Evolutionary conservation across 768 basidiomycete genomes (phyloP).

Genomic region (Leucogyrophana mollusca): DNA sequence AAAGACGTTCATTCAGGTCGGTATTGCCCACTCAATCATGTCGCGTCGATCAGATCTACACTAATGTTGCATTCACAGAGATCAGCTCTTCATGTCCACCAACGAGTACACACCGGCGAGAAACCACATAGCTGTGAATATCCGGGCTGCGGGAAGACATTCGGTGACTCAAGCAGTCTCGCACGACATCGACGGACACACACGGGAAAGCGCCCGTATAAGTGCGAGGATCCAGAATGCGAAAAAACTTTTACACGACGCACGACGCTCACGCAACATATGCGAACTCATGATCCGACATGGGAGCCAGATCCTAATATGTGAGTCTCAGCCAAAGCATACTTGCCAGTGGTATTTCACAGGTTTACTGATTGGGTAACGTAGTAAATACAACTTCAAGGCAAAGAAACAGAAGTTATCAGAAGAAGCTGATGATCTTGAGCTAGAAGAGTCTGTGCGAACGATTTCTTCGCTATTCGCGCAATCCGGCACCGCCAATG

Average conservation of each 20-base stretch:
- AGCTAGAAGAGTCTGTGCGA: constrained; percentile 70
- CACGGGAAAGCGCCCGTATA: constrained; percentile 84
- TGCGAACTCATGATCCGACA: constrained; percentile 82
- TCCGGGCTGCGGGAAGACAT: constrained; percentile 82
- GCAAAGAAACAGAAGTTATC: constrained; percentile 60
- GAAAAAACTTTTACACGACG: constrained; percentile 87
- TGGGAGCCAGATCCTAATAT: constrained; percentile 85
- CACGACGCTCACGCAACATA: constrained; percentile 82
- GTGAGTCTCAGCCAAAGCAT: constrained; percentile 42
- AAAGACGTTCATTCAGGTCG: constrained; percentile 90
- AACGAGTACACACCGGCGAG: constrained; percentile 89
- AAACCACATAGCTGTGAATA: constrained; percentile 92
- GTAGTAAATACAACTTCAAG: constrained; percentile 77
- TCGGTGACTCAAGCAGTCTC: constrained; percentile 88
- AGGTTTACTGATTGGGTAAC: constrained; percentile 16
- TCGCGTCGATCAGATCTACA: constrained; percentile 7
- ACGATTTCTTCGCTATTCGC: constrained; percentile 69
- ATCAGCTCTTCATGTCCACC: constrained; percentile 86
- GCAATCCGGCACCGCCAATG: constrained; percentile 41
- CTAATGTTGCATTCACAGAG: constrained; percentile 46
- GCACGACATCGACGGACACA: constrained; percentile 90
- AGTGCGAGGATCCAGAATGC: constrained; percentile 79
- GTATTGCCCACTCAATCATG: constrained; percentile 8
- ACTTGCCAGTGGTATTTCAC: constrained; percentile 7
- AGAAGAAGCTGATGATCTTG: constrained; percentile 52